Conservation (phyloP, 768 basidiomycete genomes). For the Psilocybe cyanescens region DNA sequence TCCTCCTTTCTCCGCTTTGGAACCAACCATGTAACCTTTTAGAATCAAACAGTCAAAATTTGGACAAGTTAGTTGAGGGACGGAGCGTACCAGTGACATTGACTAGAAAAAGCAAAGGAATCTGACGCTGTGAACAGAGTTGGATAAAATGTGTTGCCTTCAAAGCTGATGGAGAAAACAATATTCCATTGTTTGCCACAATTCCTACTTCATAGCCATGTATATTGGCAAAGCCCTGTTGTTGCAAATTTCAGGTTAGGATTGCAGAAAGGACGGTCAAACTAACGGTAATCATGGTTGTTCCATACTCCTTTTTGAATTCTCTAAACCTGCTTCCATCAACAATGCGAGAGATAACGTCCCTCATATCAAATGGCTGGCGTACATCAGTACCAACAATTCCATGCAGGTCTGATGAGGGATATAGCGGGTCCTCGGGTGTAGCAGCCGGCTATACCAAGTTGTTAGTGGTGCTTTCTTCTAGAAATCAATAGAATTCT, state of each 20-base stretch:
- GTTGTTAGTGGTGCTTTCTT: not conserved
- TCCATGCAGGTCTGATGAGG: slow-evolving; percentile 82
- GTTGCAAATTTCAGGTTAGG: not conserved
- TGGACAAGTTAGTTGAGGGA: slow-evolving; percentile 11
- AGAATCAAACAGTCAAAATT: not conserved
- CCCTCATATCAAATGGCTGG: slow-evolving; percentile 92
- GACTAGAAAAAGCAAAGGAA: slow-evolving; percentile 91
- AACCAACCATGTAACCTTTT: slow-evolving; percentile 91
- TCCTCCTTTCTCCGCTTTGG: slow-evolving; percentile 91
- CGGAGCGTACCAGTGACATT: slow-evolving; percentile 83
- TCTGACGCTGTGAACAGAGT: slow-evolving; percentile 87
- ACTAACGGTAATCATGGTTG: slow-evolving; percentile 85
- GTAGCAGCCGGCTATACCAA: slow-evolving; percentile 53
- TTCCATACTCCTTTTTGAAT: slow-evolving; percentile 95
- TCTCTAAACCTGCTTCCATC: slow-evolving; percentile 93
- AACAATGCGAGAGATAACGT: slow-evolving; percentile 89
- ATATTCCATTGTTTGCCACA: slow-evolving; percentile 92
- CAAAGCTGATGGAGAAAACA: slow-evolving; percentile 91
- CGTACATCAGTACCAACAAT: slow-evolving; percentile 91
- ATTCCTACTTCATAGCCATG: slow-evolving; percentile 93
- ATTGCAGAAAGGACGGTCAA: not conserved
- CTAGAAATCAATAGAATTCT: slow-evolving; percentile 26
- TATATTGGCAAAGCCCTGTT: slow-evolving; percentile 84
- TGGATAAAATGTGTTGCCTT: slow-evolving; percentile 97
- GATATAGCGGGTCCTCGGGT: slow-evolving; percentile 78